Evolutionary conservation across 2,329 filamentous ascomycete species (phyloP), one percentile per base, ranked within the genome.

Genomic region (Botrytis sinoallii): DNA sequence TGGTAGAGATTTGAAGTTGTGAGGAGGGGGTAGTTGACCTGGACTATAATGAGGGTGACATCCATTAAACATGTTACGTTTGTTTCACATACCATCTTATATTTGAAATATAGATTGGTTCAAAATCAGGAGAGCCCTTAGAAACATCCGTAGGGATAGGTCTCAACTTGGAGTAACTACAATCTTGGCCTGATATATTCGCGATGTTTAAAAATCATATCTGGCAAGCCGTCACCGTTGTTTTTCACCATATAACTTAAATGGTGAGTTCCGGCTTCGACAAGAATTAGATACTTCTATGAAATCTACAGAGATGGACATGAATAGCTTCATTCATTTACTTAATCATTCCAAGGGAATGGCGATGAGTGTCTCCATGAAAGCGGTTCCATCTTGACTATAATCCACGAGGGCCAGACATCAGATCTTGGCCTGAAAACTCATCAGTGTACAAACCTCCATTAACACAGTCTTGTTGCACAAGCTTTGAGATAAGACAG

Each of bases 1-100:
- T 29, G 89, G 87, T 44, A 90, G 75, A 72, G 73, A 74, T 29
- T 70, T 77, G 25, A 79, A 80, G 72, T 61, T 80, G 75, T 79
- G 57, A 77, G 46, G 16, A 18, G 9, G 3, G n/a, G 7, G 2
- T 14, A 12, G 35, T 29, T 38, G 44, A 35, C 5, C 10, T 6
- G 46, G 16, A 35, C 5, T 25, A 42, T 22, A 29, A 20, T 48
- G 46, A 1, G 20, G 61, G 40, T 3, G 61, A 61, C 3, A 4
- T 57, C 1, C 25, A 25, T 12, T 4, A 7, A 8, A 29, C 5
- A 40, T 8, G 14, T 18, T 38, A 46, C 6, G 46, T 29, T 38
- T 20, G 1, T 29, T 14, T 67, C 14, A 29, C 22, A n/a, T 10
- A 4, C 32, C 18, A 1, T 40, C 9, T 8, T 14, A 12, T 29